Base-by-base conservation (phyloP, 352 stramenopile genomes). In the Phytophthora brassicae region DNA sequence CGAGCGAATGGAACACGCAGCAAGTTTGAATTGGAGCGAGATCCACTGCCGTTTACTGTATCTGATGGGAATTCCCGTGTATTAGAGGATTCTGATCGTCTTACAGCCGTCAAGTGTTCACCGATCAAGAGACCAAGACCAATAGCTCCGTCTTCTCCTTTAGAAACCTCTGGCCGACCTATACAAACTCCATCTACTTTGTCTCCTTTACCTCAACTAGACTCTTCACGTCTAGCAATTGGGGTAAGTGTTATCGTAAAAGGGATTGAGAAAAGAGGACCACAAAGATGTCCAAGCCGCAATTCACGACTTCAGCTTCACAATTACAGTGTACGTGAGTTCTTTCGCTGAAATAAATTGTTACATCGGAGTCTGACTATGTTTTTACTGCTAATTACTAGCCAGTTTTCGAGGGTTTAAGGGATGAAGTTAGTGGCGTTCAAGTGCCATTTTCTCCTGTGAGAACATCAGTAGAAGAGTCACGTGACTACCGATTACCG, bases 301-400 rank as follows among this genome's bases (percentile, higher is more conserved):
- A 79, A 88, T 12, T 80, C 77, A 7, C 57, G 78, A 0, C 64
- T 82, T 3, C 72, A 79, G 42, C 64, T 86, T 11, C 81, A 88
- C 47, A 90, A 90, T 53, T 86, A 88, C 66, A 79, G 50, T 19
- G 76, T 86, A 75, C 38, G 70, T 65, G 14, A 61, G 11, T 19
- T 16, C 14, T 16, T 64, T 38, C 16, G 45, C 24, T 22, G 36
- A 22, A n/a, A 20, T n/a, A 31, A 31, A 31, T 8, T 31, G 26
- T 31, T 31, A 31, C 26, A 9, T 31, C 9, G 5, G 19, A n/a
- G 26, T 23, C 22, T 38, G 14, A 59, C 50, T 35, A 33, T 17
- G 9, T 16, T 4, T 43, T 9, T 43, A 14, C 45, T 58, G 48
- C 26, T 36, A 22, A 44, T 57, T 47, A n/a, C 14, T 31, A 73